Evolutionary conservation across 1,284 basidiomycete species (phyloP).

Genomic region (Fistulinella staudtii): DNA sequence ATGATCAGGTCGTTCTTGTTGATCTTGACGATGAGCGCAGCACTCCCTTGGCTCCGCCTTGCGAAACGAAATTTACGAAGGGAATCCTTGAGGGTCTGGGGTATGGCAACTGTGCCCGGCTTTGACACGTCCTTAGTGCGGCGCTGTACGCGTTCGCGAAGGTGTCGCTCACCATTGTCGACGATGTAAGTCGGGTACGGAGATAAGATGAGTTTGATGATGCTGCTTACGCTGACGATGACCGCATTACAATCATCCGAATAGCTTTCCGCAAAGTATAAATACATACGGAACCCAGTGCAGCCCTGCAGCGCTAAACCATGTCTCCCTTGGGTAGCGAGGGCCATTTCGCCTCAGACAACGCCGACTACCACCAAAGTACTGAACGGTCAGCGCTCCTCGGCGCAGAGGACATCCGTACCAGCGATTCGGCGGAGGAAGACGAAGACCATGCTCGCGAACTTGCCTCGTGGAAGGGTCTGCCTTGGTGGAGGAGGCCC

Average conservation of each 20-base stretch:
- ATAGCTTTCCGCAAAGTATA: too few relatives aligned
- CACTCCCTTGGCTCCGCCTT: slow-evolving; percentile 60
- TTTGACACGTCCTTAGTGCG: slow-evolving; percentile 32
- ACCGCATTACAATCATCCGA: too few relatives aligned
- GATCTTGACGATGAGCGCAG: slow-evolving; percentile 84
- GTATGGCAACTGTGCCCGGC: slow-evolving; percentile 82
- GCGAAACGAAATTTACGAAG: slow-evolving; percentile 84
- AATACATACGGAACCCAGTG: too few relatives aligned
- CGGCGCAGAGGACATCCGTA: slow-evolving; percentile 17
- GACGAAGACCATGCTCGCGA: slow-evolving; percentile 29
- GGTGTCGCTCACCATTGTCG: slow-evolving; percentile 28
- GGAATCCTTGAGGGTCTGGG: slow-evolving; percentile 66
- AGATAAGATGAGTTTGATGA: slow-evolving; percentile 1
- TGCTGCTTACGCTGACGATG: slow-evolving; percentile 6
- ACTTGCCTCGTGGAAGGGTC: slow-evolving; percentile 23
- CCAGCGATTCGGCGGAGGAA: slow-evolving; percentile 18
- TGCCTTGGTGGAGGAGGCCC: slow-evolving; percentile 68
- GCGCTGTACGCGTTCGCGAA: background rate
- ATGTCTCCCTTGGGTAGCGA: too few relatives aligned
- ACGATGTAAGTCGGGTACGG: too few relatives aligned
- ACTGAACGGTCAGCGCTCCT: slow-evolving; percentile 37
- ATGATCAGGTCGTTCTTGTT: slow-evolving; percentile 76
- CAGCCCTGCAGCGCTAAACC: too few relatives aligned
- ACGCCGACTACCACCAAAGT: too few relatives aligned
- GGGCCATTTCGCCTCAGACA: too few relatives aligned